Evolutionary conservation across 306 rosid species (phyloP), one percentile per base, ranked within the genome.

Genomic region (Luffa acutangula): DNA sequence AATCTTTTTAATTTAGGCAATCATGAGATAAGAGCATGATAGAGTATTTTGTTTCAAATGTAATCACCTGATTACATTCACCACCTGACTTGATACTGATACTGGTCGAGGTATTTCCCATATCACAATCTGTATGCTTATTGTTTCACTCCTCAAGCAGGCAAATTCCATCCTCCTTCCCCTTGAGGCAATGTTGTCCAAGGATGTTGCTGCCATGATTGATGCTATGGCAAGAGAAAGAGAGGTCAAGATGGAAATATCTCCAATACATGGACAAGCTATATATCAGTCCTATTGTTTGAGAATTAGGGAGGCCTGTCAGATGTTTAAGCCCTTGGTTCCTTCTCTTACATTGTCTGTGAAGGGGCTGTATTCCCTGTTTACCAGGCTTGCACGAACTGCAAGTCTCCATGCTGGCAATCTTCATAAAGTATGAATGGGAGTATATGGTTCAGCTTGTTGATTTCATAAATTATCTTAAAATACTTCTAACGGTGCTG

Each of bases 381-480:
- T 94, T 85, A 89, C 90, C 76, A 90, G 92, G 87, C 92, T 94
- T 70, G 98, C 96, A 65, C 88, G 92, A 84, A 90, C 91, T 74
- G 98, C 98, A 80, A 90, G 93, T 88, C 87, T 90, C 83, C 97
- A 94, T 88, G 98, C 98, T 70, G 98, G 98, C 79, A 92, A 89
- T 84, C 91, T 94, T 82, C 98, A 94, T 86, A 94, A 94, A 88
- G 98, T 92, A 92, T 78, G 39, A 77, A 74, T 78, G 45, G 75
- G n/a, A 85, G 71, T 80, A 65, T 48, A 75, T 58, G 79, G n/a
- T 62, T 63, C 58, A 83, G 82, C 34, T 70, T 85, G 78, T 78
- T 37, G 43, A 59, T 79, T 62, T 21, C 59, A 3, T 51, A 51
- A n/a, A 37, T 60, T 6, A 9, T 60, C 10, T 9, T 63, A 52